Evolutionary conservation across 305 asterid genomes (phyloP), one percentile per base, ranked within the genome.

Genomic region (Rubia peregrina): DNA sequence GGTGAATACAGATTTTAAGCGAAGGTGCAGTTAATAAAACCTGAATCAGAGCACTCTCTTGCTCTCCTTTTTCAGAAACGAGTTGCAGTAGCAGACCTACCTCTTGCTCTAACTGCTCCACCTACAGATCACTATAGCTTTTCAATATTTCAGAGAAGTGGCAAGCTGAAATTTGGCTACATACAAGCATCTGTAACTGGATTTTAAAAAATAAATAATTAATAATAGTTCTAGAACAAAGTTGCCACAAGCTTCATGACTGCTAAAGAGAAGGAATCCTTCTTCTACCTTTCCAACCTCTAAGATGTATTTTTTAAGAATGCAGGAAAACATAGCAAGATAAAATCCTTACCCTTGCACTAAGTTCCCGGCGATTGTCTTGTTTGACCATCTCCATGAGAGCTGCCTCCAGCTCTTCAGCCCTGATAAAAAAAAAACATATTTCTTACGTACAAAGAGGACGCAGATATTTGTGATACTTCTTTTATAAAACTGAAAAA

Each of bases 331-430:
- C 13, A 40, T 4, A 17, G 9, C 30, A 13, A 38, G 33, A 46
- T 6, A 10, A 14, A 65, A 40, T 42, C 21, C 49, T 75, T 88
- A 92, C 98, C 93, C 86, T 86, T 61, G 96, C 96, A 80, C 85
- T 86, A 75, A 93, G 77, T 83, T 90, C 88, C 76, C 90, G 89
- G 69, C 96, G 82, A 77, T 93, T 90, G 80, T 93, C 98, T 78
- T 87, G 86, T 78, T 81, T 73, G 78, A 88, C 98, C 80, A 90
- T 81, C 86, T 93, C 98, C 95, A 93, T 83, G 33, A 93, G 86
- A 38, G 98, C 98, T 26, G 95, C 83, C 85, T 93, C 97, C 83
- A 90, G 80, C 78, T 93, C 98, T 80, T 93, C 98, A 69, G 94
- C 91, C 85, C 98, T 90, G 83, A 61, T 76, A 56, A 77, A 72